phyloP scores from a whole-genome alignment of 805 yeast species.

The Nakazawaea ishiwadae region DNA sequence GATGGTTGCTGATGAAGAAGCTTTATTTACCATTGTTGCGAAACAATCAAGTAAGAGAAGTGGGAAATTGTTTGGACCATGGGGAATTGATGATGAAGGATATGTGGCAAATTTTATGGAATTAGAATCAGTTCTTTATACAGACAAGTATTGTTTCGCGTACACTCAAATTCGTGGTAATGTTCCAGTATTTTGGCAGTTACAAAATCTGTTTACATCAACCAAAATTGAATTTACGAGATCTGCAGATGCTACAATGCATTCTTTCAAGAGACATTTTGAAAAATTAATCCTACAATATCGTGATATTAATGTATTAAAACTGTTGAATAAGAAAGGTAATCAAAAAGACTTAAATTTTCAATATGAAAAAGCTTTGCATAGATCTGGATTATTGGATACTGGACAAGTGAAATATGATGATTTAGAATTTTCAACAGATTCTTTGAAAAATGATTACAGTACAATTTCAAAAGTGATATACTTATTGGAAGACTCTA shows the following conservation, averaged over 20 bases:
- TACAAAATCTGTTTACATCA: slow-evolving; percentile 38
- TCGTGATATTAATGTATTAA: slow-evolving; percentile 46
- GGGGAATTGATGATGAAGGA: slow-evolving; percentile 56
- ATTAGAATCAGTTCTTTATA: slow-evolving; percentile 43
- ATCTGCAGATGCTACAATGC: slow-evolving; percentile 49
- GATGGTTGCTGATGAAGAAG: slow-evolving; percentile 25
- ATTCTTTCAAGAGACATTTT: slow-evolving; percentile 47
- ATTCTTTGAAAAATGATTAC: slow-evolving; percentile 27
- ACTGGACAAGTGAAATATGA: slow-evolving; percentile 20
- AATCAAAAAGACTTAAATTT: slow-evolving; percentile 42
- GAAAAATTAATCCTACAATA: slow-evolving; percentile 41
- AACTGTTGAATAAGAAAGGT: slow-evolving; percentile 38
- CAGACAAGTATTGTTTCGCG: slow-evolving; percentile 35
- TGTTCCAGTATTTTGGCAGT: slow-evolving; percentile 52
- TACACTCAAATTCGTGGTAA: slow-evolving; percentile 47
- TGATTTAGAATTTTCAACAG: slow-evolving; percentile 31
- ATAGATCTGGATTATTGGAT: slow-evolving; percentile 12
- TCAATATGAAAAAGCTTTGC: slow-evolving; percentile 27
- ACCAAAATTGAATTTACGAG: slow-evolving; percentile 44
- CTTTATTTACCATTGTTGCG: slow-evolving; percentile 43
- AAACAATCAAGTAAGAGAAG: slow-evolving; percentile 40
- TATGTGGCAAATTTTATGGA: slow-evolving; percentile 48
- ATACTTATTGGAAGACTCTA: slow-evolving; percentile 21
- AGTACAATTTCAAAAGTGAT: slow-evolving; percentile 19
- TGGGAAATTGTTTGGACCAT: slow-evolving; percentile 51